phyloP scores from a whole-genome alignment of 1,139 yeast species.

The Candida sanyaensis region DNA sequence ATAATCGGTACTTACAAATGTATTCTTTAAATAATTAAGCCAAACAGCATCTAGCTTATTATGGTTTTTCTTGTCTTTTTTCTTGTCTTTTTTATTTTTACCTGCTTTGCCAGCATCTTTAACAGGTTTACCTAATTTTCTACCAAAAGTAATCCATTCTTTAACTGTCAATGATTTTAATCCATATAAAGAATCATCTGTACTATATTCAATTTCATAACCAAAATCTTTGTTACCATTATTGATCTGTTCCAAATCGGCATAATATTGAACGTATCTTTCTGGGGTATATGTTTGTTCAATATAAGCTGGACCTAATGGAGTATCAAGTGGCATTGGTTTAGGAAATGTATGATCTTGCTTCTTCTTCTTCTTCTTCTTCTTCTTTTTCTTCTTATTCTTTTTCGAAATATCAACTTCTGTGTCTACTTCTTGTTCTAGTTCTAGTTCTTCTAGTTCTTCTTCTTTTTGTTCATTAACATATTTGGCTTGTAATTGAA shows the following conservation, averaged over 20 bases:
- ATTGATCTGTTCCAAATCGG: slow-evolving; percentile 58
- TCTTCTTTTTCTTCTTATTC: slow-evolving; percentile 19
- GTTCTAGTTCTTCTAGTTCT: slow-evolving; percentile 14
- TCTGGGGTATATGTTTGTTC: slow-evolving; percentile 74
- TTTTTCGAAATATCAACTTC: slow-evolving; percentile 6
- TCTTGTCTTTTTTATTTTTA: slow-evolving; percentile 15
- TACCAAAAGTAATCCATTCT: slow-evolving; percentile 61
- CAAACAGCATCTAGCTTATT: slow-evolving; percentile 36
- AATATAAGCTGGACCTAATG: slow-evolving; percentile 74
- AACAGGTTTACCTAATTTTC: slow-evolving; percentile 47
- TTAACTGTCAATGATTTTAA: slow-evolving; percentile 58
- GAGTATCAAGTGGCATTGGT: slow-evolving; percentile 52
- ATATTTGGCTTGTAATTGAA: slow-evolving; percentile 24
- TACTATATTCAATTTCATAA: slow-evolving; percentile 68
- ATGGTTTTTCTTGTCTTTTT: slow-evolving; percentile 11
- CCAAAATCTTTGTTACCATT: slow-evolving; percentile 48
- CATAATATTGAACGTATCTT: slow-evolving; percentile 69
- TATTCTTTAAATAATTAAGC: slow-evolving; percentile 47
- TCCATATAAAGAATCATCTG: slow-evolving; percentile 59
- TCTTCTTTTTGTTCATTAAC: slow-evolving; percentile 16
- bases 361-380: slow-evolving; percentile 17
- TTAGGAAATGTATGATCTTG: slow-evolving; percentile 70
- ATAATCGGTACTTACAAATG: slow-evolving; percentile 67
- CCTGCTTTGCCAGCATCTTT: slow-evolving; percentile 8
- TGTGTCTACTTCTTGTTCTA: slow-evolving; percentile 14